phyloP scores from a whole-genome alignment of 106 monocot genomes.

The Dendrobium officinale region DNA sequence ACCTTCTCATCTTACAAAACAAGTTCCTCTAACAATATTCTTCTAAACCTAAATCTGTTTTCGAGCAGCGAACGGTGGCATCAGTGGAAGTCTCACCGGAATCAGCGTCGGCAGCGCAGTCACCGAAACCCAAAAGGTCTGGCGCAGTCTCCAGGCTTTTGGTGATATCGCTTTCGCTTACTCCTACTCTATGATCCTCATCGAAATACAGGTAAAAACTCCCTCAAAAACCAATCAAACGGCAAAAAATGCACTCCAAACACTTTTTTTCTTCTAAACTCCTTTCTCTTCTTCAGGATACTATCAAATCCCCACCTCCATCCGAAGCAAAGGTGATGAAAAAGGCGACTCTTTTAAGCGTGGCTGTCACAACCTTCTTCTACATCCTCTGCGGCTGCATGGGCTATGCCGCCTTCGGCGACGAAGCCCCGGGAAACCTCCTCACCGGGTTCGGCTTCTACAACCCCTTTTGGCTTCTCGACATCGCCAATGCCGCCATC shows the following conservation, averaged over 20 bases:
- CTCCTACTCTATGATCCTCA: slow-evolving; percentile 69
- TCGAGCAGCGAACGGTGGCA: slow-evolving; percentile 22
- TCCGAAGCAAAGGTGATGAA: slow-evolving; percentile 64
- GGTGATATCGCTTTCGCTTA: slow-evolving; percentile 72
- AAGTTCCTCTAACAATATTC: background rate
- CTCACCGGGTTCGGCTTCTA: slow-evolving; percentile 90
- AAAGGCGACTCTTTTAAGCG: slow-evolving; percentile 51
- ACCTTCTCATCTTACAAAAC: slow-evolving; percentile 14
- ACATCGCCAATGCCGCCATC: slow-evolving; percentile 88
- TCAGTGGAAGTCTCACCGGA: slow-evolving; percentile 56
- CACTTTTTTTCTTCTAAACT: background rate
- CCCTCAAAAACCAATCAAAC: background rate
- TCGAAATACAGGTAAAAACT: slow-evolving; percentile 47
- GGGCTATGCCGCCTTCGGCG: slow-evolving; percentile 74
- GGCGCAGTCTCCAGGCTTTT: slow-evolving; percentile 54
- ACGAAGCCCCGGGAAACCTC: slow-evolving; percentile 57
- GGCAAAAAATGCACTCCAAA: background rate
- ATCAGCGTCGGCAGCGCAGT: slow-evolving; percentile 34
- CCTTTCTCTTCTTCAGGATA: slow-evolving; percentile 31
- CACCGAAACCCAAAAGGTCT: slow-evolving; percentile 40
- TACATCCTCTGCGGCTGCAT: slow-evolving; percentile 78
- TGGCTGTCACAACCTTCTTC: slow-evolving; percentile 50
- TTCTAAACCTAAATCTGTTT: background rate
- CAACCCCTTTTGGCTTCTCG: slow-evolving; percentile 91
- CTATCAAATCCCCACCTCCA: slow-evolving; percentile 49